Percentiles rank a stretch among this genome's conserved stretches.
These are phyloP conservation scores for Cladosporium sp. DNA, from an alignment of 2,329 filamentous ascomycete genomes.

Conservation along the genomic window DNA sequence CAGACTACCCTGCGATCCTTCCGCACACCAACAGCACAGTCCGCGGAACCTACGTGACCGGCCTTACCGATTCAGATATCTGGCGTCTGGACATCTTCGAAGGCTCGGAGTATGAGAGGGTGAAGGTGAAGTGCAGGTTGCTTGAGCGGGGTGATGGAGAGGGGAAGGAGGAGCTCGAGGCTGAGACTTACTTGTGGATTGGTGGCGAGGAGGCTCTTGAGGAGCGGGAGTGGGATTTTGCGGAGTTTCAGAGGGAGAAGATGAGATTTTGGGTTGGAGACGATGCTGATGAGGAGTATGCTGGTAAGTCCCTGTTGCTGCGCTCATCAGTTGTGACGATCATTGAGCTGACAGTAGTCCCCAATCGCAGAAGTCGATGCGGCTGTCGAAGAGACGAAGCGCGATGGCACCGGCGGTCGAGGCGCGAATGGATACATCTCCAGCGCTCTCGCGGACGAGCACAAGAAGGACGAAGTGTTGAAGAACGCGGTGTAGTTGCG, in stretches of 20 bases:
- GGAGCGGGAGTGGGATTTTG: slow-evolving; percentile 79
- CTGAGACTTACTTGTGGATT: slow-evolving; percentile 51
- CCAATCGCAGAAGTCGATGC: slow-evolving; percentile 40
- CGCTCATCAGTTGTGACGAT: background rate
- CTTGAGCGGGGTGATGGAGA: background rate
- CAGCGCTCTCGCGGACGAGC: slow-evolving; percentile 32
- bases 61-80: slow-evolving; percentile 73
- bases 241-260: slow-evolving; percentile 75
- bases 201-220: slow-evolving; percentile 54
- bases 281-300: slow-evolving; percentile 44
- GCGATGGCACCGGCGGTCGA: slow-evolving; percentile 44
- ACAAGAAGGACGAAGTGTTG: slow-evolving; percentile 23
- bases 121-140: slow-evolving; percentile 29
- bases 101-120: slow-evolving; percentile 66
- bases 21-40: slow-evolving; percentile 50
- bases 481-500: slow-evolving; percentile 30
- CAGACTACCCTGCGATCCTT: slow-evolving; percentile 79
- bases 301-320: slow-evolving; percentile 31
- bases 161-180: slow-evolving; percentile 36
- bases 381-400: slow-evolving; percentile 31
- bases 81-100: slow-evolving; percentile 76
- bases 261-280: slow-evolving; percentile 55
- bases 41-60: slow-evolving; percentile 70
- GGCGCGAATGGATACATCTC: slow-evolving; percentile 39
- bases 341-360: slow-evolving; percentile 8